Conservation (phyloP, 129 eudicot species). For the Tagetes patula region DNA sequence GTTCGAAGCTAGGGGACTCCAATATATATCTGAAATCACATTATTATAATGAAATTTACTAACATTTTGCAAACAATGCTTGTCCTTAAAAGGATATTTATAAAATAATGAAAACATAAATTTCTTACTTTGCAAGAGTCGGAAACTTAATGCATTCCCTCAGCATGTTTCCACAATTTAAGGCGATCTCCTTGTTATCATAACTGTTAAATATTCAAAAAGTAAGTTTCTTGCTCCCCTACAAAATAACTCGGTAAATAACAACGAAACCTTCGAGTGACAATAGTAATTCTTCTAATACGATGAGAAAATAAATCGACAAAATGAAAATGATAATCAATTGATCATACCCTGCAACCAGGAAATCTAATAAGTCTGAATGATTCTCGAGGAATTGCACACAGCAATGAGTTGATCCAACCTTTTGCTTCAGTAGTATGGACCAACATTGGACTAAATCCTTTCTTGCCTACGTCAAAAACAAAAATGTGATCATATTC, state of each 20-base stretch:
- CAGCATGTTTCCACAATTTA: constrained; percentile 85
- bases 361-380: constrained; percentile 80
- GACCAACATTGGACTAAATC: constrained; percentile 96
- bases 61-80: neutral
- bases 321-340: constrained; percentile 1
- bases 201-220: constrained; percentile 58
- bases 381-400: constrained; percentile 84
- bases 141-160: constrained; percentile 97
- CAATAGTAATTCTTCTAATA: neutral
- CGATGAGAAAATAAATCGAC: constrained; percentile 4
- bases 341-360: constrained; percentile 74
- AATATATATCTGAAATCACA: constrained; percentile 72
- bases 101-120: constrained; percentile 19
- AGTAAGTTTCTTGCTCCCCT: constrained; percentile 18
- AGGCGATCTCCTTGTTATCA: constrained; percentile 95
- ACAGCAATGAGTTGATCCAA: constrained; percentile 70
- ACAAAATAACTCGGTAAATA: neutral
- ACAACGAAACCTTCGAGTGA: neutral
- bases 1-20: constrained; percentile 93
- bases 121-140: constrained; percentile 88
- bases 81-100: neutral
- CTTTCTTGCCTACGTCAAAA: constrained; percentile 73
- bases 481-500: constrained; percentile 6
- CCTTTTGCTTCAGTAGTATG: constrained; percentile 79
- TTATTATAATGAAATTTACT: constrained; percentile 7